A percentile compares a stretch with the other conserved stretches of the same genome.
Evolutionary conservation across 2,329 filamentous ascomycete genomes (phyloP).

Genomic region (Fusarium bactridioides): DNA sequence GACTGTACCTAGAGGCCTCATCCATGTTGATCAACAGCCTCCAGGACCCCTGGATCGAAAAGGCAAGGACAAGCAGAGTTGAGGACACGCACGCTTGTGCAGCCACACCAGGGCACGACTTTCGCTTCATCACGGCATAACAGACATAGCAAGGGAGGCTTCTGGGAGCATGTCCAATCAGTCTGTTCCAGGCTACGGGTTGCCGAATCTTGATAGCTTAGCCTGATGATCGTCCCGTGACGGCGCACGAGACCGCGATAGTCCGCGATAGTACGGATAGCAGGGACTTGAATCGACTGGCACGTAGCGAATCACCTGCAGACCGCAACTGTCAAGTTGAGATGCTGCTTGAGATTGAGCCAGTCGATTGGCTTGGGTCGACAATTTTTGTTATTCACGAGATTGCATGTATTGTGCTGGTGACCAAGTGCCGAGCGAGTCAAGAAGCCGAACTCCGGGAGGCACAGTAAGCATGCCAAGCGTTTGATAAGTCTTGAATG

Average conservation of each 20-base stretch:
- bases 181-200: not conserved
- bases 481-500: not conserved
- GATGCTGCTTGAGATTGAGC: conserved; percentile 18
- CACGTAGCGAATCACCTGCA: conserved; percentile 35
- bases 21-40: conserved; percentile 7
- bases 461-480: conserved; percentile 3
- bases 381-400: not conserved
- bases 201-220: conserved; percentile 11
- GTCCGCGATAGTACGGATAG: not conserved
- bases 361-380: conserved; percentile 1
- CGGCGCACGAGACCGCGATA: conserved; percentile 34
- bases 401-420: not conserved
- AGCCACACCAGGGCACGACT: conserved; percentile 12
- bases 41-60: not conserved
- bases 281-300: conserved; percentile 4
- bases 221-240: conserved; percentile 28
- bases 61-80: conserved; percentile 3
- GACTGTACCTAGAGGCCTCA: not conserved
- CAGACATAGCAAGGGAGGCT: not conserved
- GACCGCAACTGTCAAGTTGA: conserved; percentile 22
- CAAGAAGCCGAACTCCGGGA: conserved; percentile 23
- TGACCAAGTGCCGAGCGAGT: conserved; percentile 32
- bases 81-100: conserved; percentile 12
- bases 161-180: not conserved
- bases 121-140: conserved; percentile 36